Conservation (phyloP, 495 filamentous ascomycete genomes). For the Penicillium samsonianum region DNA sequence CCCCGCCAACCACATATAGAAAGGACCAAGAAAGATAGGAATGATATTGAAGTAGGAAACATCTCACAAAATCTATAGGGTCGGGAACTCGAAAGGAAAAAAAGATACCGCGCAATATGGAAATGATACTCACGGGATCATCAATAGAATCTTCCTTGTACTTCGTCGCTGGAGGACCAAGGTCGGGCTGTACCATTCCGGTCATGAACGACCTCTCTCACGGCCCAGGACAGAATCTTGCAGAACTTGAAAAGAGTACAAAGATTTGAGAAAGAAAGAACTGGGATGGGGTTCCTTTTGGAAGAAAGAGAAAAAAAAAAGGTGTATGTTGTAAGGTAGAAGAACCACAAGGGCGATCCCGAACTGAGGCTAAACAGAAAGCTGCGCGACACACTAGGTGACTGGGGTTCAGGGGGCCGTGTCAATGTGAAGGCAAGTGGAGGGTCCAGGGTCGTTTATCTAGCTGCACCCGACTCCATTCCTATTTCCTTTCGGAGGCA, state of each 20-base stretch:
- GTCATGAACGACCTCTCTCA: conserved; percentile 41
- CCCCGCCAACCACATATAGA: conserved; percentile 10
- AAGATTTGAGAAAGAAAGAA: conserved; percentile 17
- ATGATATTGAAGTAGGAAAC: conserved; percentile 29
- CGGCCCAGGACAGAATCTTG: conserved; percentile 22
- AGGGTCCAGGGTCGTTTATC: conserved; percentile 52
- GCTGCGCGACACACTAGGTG: conserved; percentile 28
- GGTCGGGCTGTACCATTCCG: conserved; percentile 52
- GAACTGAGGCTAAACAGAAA: conserved; percentile 22
- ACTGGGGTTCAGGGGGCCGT: conserved; percentile 41
- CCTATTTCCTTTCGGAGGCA: conserved; percentile 18
- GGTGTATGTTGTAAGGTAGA: not conserved
- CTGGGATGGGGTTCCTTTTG: conserved; percentile 11
- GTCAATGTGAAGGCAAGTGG: conserved; percentile 34
- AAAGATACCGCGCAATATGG: conserved; percentile 15
- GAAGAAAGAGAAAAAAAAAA: conserved; percentile 7
- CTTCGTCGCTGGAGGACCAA: conserved; percentile 41
- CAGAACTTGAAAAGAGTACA: conserved; percentile 1
- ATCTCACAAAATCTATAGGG: conserved; percentile 18
- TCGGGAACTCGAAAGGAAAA: conserved; percentile 16
- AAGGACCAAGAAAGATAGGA: conserved; percentile 19
- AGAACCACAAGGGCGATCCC: conserved; percentile 18
- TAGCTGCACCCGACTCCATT: conserved; percentile 44
- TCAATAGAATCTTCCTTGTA: conserved; percentile 48
- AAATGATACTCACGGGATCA: conserved; percentile 43